Conservation (phyloP, 208 protist species). For the Leishmania amazonensis region DNA sequence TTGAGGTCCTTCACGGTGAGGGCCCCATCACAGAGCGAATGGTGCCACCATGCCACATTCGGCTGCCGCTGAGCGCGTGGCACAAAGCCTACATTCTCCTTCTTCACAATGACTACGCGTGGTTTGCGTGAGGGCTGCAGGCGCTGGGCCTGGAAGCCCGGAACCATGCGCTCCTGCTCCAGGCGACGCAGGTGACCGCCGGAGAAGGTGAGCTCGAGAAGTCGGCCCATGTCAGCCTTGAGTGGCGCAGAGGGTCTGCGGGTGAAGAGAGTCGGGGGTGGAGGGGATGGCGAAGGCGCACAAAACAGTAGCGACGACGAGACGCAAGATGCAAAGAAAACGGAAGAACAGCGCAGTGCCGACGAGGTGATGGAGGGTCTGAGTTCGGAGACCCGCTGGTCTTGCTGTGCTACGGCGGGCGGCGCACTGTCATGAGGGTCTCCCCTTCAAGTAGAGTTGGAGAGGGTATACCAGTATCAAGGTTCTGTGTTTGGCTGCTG, state of each 20-base stretch:
- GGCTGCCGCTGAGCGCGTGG: constrained; percentile 13
- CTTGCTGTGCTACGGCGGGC: background rate
- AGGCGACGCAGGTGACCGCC: constrained; percentile 15
- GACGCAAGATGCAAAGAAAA: background rate
- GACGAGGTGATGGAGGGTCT: background rate
- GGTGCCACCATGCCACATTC: constrained; percentile 24
- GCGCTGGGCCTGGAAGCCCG: constrained; percentile 22
- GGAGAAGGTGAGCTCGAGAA: constrained; percentile 3
- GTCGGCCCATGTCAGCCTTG: constrained; percentile 8
- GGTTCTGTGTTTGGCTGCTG: background rate
- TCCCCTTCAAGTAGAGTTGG: background rate
- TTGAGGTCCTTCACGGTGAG: constrained; percentile 14
- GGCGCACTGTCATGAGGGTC: background rate
- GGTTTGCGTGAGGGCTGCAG: constrained; percentile 21
- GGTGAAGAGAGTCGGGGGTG: background rate
- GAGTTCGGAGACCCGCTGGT: background rate
- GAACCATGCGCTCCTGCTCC: constrained; percentile 22
- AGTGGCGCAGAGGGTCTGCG: background rate
- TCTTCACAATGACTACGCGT: constrained; percentile 22
- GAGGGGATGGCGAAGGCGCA: background rate
- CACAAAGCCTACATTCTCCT: constrained; percentile 4
- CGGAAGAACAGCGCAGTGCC: background rate
- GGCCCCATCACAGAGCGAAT: constrained; percentile 15
- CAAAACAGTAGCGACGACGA: background rate
- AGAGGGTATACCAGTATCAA: background rate